These are phyloP conservation scores for Termitomyces sp. DNA, from an alignment of 768 basidiomycete species.

Conservation along the genomic window DNA sequence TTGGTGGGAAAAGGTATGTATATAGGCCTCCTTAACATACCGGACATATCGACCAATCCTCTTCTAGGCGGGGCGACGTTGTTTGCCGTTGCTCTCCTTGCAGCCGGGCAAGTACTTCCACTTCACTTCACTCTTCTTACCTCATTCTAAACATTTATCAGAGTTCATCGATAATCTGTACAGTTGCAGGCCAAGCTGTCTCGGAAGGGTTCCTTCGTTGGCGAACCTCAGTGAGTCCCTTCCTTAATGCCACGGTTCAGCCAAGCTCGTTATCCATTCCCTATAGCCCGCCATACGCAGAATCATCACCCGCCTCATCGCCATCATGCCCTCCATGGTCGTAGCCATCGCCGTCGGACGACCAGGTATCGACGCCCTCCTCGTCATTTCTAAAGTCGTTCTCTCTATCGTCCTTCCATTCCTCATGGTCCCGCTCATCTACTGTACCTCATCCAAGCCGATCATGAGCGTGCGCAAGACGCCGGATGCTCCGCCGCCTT, in stretches of 20 bases:
- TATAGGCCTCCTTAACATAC: background rate
- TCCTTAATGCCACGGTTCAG: background rate
- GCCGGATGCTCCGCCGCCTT: conserved; percentile 30
- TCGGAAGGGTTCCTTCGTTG: conserved; percentile 88
- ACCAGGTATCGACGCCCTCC: conserved; percentile 66
- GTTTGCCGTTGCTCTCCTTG: conserved; percentile 84
- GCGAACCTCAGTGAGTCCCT: conserved; percentile 63
- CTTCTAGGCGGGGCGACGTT: conserved; percentile 72
- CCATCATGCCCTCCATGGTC: conserved; percentile 77
- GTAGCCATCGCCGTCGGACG: conserved; percentile 74
- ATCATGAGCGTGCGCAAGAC: conserved; percentile 69
- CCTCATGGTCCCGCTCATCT: conserved; percentile 78
- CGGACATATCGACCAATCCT: background rate
- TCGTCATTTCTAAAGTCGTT: conserved; percentile 85
- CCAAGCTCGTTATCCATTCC: background rate
- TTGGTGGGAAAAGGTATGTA: conserved; percentile 65
- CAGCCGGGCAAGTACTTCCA: conserved; percentile 64
- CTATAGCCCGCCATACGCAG: conserved; percentile 72
- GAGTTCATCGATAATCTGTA: conserved; percentile 87
- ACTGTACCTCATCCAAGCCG: conserved; percentile 63
- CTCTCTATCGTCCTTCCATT: conserved; percentile 84
- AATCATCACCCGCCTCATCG: conserved; percentile 76
- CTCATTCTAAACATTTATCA: conserved; percentile 13
- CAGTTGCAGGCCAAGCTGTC: conserved; percentile 86
- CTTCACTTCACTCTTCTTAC: background rate